Conservation (phyloP, 2,329 filamentous ascomycete species). For the Penicillium crustosum region DNA sequence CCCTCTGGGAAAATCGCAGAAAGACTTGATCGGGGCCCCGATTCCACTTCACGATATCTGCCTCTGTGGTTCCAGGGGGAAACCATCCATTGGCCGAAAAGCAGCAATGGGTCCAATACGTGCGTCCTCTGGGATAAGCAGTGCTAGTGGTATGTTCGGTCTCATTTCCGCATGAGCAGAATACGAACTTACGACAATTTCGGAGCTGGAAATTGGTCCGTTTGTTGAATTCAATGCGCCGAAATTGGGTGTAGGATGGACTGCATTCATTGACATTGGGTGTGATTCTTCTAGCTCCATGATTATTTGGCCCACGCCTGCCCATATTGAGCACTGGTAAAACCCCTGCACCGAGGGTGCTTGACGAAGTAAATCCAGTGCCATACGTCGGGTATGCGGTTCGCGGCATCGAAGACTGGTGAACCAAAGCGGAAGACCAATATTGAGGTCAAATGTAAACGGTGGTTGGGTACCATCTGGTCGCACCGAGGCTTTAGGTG, state of each 20-base stretch:
- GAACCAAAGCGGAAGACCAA: conserved; percentile 34
- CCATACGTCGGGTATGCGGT: conserved; percentile 30
- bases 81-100: conserved; percentile 24
- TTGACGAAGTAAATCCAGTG: conserved; percentile 27
- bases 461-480: conserved; percentile 29
- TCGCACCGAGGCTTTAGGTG: conserved; percentile 18
- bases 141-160: background rate
- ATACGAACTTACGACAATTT: background rate
- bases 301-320: conserved; percentile 23
- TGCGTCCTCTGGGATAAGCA: conserved; percentile 25
- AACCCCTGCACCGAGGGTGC: conserved; percentile 33
- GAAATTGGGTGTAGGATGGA: background rate
- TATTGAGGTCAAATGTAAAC: conserved; percentile 34
- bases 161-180: background rate
- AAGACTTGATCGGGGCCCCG: conserved; percentile 20
- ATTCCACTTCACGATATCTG: conserved; percentile 26
- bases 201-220: background rate
- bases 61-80: conserved; percentile 17
- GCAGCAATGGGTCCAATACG: conserved; percentile 28
- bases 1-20: conserved; percentile 25
- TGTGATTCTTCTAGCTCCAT: conserved; percentile 35
- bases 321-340: conserved; percentile 20
- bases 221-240: background rate
- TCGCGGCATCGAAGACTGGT: conserved; percentile 35
- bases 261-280: conserved; percentile 8